Conservation (phyloP, 805 yeast genomes). For the Komagataella mondaviorum region DNA sequence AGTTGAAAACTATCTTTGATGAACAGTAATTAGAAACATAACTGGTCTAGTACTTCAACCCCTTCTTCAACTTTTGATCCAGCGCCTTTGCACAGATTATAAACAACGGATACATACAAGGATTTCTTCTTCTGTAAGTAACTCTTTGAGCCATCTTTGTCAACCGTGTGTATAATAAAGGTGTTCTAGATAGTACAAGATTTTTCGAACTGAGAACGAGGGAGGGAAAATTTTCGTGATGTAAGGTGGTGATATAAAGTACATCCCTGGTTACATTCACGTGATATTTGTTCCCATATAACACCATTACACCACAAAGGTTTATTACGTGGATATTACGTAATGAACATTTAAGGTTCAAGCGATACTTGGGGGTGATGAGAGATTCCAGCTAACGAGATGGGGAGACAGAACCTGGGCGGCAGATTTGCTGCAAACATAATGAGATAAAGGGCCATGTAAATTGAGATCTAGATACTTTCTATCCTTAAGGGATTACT, state of each 20-base stretch:
- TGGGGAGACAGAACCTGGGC: too few species aligned
- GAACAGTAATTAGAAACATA: neutral
- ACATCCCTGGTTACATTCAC: neutral
- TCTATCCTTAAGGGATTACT: neutral
- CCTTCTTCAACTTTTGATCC: neutral
- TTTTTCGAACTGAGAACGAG: neutral
- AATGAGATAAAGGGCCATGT: neutral
- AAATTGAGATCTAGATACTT: neutral
- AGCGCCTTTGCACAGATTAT: neutral
- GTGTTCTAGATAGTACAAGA: neutral
- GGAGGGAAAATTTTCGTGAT: neutral
- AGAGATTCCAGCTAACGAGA: too few species aligned
- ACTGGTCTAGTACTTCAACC: neutral
- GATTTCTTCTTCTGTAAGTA: slow-evolving; percentile 98
- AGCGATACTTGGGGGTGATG: too few species aligned
- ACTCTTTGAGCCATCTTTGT: slow-evolving; percentile 96
- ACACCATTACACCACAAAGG: neutral
- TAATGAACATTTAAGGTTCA: neutral
- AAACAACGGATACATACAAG: slow-evolving; percentile 72
- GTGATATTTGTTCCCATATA: neutral
- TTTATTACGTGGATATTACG: too few species aligned
- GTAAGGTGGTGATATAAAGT: too few species aligned
- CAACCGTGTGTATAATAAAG: neutral
- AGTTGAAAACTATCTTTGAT: neutral
- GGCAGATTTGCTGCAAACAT: neutral